Evolutionary conservation across 2,329 filamentous ascomycete species (phyloP).

Genomic region (Zymoseptoria passerinii): DNA sequence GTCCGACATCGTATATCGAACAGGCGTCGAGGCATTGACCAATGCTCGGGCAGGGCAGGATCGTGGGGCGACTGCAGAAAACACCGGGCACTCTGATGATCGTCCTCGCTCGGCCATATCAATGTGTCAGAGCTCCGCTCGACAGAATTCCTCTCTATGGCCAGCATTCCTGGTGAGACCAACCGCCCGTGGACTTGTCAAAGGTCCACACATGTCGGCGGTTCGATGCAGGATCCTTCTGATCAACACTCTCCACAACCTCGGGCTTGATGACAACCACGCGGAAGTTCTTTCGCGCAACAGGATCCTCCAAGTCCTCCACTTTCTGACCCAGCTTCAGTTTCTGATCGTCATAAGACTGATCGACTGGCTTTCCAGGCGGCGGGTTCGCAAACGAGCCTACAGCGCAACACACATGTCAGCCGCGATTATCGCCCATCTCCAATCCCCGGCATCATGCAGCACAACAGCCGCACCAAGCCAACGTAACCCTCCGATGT

Average conservation of each 20-base stretch:
- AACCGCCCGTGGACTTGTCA: constrained; percentile 44
- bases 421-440: constrained; percentile 1
- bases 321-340: constrained; percentile 54
- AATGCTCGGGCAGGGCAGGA: neutral
- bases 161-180: constrained; percentile 66
- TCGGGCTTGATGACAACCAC: constrained; percentile 80
- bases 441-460: constrained; percentile 5
- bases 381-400: constrained; percentile 56
- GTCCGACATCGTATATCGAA: neutral
- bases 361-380: constrained; percentile 39
- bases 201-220: constrained; percentile 61
- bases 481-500: neutral
- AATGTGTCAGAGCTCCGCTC: neutral
- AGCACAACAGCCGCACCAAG: constrained; percentile 2
- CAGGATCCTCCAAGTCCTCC: constrained; percentile 58
- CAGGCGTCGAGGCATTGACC: neutral
- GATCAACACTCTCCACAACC: constrained; percentile 65
- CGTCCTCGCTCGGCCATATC: neutral
- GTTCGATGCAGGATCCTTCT: constrained; percentile 56
- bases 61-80: neutral
- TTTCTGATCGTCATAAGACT: constrained; percentile 38
- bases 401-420: constrained; percentile 22
- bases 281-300: constrained; percentile 69
- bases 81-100: neutral
- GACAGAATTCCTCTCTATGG: constrained; percentile 31